Evolutionary conservation across 441 rosid species (phyloP).

Genomic region (Breynia disticha): DNA sequence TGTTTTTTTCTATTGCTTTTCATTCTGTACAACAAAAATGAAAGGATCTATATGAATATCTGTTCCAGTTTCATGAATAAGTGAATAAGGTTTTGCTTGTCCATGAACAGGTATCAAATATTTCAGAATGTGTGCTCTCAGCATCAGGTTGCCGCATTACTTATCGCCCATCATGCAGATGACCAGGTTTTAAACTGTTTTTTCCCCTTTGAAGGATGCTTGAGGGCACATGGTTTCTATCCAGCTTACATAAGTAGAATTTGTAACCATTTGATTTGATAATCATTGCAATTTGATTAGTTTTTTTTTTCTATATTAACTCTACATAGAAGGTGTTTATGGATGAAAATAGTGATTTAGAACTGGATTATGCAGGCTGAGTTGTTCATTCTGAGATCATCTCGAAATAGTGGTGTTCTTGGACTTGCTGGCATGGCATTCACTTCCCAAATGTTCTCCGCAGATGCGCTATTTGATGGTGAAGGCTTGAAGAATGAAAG

Average conservation of each 20-base stretch:
- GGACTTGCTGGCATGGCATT: slow-evolving; percentile 93
- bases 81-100: slow-evolving; percentile 9
- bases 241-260: too few relatives aligned
- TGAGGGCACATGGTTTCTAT: too few relatives aligned
- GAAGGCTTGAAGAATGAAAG: slow-evolving; percentile 31
- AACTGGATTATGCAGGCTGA: slow-evolving; percentile 61
- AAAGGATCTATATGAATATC: not conserved
- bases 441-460: slow-evolving; percentile 56
- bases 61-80: not conserved
- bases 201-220: too few relatives aligned
- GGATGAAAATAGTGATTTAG: not conserved
- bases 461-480: slow-evolving; percentile 18
- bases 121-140: slow-evolving; percentile 53
- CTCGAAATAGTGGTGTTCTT: slow-evolving; percentile 88
- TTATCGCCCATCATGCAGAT: slow-evolving; percentile 91
- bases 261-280: too few relatives aligned
- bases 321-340: not conserved
- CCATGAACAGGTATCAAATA: slow-evolving; percentile 51
- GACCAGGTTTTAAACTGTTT: slow-evolving; percentile 55
- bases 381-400: slow-evolving; percentile 73
- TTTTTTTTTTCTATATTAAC: too few relatives aligned
- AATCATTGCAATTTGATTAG: too few relatives aligned
- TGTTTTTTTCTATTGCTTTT: slow-evolving; percentile 4
- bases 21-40: slow-evolving; percentile 3
- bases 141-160: slow-evolving; percentile 53